Evolutionary conservation across 208 protist genomes (phyloP), one percentile per base, ranked within the genome.

Genomic region (Trypanosoma scelopori): DNA sequence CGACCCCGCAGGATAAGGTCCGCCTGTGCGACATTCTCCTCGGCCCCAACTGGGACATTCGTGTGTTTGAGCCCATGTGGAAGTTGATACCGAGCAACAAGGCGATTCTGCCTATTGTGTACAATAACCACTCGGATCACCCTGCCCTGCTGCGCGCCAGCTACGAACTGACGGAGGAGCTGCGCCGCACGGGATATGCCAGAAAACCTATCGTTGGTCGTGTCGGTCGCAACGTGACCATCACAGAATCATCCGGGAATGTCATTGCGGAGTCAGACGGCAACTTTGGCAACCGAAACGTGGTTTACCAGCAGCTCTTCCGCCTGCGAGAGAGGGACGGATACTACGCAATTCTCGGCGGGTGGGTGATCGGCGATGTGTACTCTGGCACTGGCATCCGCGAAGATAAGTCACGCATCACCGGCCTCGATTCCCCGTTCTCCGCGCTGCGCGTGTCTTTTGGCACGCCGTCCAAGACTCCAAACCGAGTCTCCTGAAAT

Each of bases 21-120:
- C 85, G 88, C 16, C 74, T 96, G 49, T 93, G 85, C 55, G 91
- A 96, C 60, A 64, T 96, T 62, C 62, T 96, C 16, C 83, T 96
- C 9, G 74, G 82, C 37, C 66, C 74, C 20, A 79, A 94, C 66
- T 84, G 76, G 67, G 79, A 86, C 41, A 65, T 94, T 37, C 48
- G 78, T n/a, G 84, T 87, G 25, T 93, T 94, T 59, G 91, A 96
- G 77, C 91, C 91, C 5, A 89, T 96, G 79, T 96, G 91, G 91
- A 96, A 96, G 69, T 48, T 94, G 53, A 91, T 96, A 42, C 87
- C 91, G 13, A 93, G 85, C 80, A 96, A 96, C 76, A 96, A 96
- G 79, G 88, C 88, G 0, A 94, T 94, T 63, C 70, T 96, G 42
- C 90, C 90, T 25, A 81, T 95, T 53, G 77, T 95, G 43, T 95